Conservation (phyloP, 495 filamentous ascomycete genomes). For the Xylaria intraflava region DNA sequence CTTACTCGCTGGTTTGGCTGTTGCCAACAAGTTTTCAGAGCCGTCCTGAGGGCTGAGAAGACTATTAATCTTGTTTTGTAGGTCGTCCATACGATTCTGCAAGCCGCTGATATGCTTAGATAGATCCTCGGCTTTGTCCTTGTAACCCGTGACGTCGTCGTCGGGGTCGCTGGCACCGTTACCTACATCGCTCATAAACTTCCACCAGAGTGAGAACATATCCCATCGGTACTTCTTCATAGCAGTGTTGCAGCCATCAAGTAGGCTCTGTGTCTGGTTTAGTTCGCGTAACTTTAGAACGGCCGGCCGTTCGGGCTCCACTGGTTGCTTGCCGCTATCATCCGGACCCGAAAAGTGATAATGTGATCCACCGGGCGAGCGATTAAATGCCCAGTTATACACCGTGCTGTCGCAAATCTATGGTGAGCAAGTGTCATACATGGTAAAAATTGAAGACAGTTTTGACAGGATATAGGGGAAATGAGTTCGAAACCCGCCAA, state of each 20-base stretch:
- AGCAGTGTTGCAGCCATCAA: slow-evolving; percentile 12
- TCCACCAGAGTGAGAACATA: slow-evolving; percentile 38
- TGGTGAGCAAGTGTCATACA: too few relatives aligned
- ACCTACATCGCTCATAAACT: slow-evolving; percentile 15
- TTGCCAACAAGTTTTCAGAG: neutral
- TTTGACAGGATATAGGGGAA: too few relatives aligned
- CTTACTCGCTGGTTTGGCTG: slow-evolving; percentile 8
- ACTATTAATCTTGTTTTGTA: slow-evolving; percentile 3
- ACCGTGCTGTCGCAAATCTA: slow-evolving; percentile 27
- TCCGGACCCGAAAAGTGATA: slow-evolving; percentile 18
- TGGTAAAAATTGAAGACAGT: too few relatives aligned
- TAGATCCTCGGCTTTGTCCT: slow-evolving; percentile 1
- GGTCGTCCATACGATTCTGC: neutral
- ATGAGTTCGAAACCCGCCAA: too few relatives aligned
- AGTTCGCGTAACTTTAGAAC: slow-evolving; percentile 15
- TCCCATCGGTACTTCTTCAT: slow-evolving; percentile 27
- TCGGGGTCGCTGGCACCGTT: neutral
- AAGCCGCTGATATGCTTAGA: neutral
- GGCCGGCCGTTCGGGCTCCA: slow-evolving; percentile 1
- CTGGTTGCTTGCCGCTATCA: neutral
- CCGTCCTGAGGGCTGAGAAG: slow-evolving; percentile 5
- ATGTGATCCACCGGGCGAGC: slow-evolving; percentile 21
- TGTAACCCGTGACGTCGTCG: neutral
- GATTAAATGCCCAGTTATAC: slow-evolving; percentile 27
- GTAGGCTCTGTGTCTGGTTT: slow-evolving; percentile 18